A percentile compares a stretch with the other conserved stretches of the same genome.
phyloP scores from a whole-genome alignment of 2,329 filamentous ascomycete species.

The Aspergillus flavus region DNA sequence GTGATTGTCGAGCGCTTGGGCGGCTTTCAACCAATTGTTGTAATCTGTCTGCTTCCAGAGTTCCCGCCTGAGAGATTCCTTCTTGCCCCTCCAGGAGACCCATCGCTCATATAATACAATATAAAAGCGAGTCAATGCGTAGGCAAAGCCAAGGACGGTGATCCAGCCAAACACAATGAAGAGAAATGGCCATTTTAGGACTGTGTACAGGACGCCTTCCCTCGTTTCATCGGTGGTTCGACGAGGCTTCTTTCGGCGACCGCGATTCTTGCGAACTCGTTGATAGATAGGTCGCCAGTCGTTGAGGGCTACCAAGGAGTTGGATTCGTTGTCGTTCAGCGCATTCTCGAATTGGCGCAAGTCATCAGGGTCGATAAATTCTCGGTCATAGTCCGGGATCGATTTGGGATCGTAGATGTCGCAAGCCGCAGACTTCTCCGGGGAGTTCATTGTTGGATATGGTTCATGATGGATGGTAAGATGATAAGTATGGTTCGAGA shows the following conservation, averaged over 20 bases:
- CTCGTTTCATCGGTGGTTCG: constrained; percentile 86
- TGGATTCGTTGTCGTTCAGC: constrained; percentile 76
- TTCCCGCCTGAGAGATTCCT: constrained; percentile 70
- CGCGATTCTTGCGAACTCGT: constrained; percentile 57
- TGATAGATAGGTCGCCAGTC: constrained; percentile 93
- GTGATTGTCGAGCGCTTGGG: constrained; percentile 76
- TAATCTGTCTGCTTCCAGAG: constrained; percentile 76
- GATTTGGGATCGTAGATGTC: constrained; percentile 68
- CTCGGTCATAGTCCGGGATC: constrained; percentile 77
- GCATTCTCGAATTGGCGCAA: constrained; percentile 78
- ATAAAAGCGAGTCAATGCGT: constrained; percentile 82
- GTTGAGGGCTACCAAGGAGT: constrained; percentile 82
- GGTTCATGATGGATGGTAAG: constrained; percentile 26
- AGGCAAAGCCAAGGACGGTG: constrained; percentile 69
- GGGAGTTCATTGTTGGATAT: constrained; percentile 31
- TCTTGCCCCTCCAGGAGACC: constrained; percentile 81
- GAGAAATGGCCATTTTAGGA: constrained; percentile 91
- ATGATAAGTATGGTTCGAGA: background rate
- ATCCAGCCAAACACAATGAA: constrained; percentile 81
- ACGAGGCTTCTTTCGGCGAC: constrained; percentile 46
- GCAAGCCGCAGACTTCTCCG: constrained; percentile 27
- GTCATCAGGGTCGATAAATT: constrained; percentile 75
- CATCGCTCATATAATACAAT: constrained; percentile 92
- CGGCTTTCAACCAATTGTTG: constrained; percentile 78
- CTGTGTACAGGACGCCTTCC: constrained; percentile 85